These are phyloP conservation scores for Clathrus columnatus DNA, from an alignment of 768 basidiomycete genomes.

Conservation along the genomic window DNA sequence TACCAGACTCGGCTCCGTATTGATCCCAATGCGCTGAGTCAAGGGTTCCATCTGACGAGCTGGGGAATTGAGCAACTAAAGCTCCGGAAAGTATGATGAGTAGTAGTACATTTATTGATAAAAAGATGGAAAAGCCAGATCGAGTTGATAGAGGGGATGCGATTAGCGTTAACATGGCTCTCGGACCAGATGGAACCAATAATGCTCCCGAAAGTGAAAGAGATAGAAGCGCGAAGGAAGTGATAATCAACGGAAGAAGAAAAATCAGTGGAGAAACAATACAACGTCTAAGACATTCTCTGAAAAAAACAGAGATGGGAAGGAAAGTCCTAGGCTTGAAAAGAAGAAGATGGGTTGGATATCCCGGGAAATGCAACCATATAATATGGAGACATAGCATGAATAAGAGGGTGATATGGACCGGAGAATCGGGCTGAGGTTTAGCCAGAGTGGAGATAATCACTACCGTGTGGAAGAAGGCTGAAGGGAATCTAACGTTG, in stretches of 20 bases:
- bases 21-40: neutral
- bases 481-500: neutral
- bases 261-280: slow-evolving; percentile 1
- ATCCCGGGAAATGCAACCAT: neutral
- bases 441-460: neutral
- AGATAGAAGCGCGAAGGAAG: neutral
- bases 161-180: too few species aligned
- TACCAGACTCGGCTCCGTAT: neutral
- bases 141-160: neutral
- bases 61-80: neutral
- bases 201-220: neutral
- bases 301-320: neutral
- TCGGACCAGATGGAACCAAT: neutral
- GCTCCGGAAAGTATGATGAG: neutral
- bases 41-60: neutral
- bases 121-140: neutral
- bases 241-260: neutral
- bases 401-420: neutral
- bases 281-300: neutral
- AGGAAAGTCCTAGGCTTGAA: slow-evolving; percentile 3
- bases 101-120: neutral
- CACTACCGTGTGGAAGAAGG: neutral
- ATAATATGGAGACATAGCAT: slow-evolving; percentile 7
- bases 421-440: neutral
- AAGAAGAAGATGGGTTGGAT: neutral